phyloP scores from a whole-genome alignment of 176 grass and related monocot species.

The Carex pumila region DNA sequence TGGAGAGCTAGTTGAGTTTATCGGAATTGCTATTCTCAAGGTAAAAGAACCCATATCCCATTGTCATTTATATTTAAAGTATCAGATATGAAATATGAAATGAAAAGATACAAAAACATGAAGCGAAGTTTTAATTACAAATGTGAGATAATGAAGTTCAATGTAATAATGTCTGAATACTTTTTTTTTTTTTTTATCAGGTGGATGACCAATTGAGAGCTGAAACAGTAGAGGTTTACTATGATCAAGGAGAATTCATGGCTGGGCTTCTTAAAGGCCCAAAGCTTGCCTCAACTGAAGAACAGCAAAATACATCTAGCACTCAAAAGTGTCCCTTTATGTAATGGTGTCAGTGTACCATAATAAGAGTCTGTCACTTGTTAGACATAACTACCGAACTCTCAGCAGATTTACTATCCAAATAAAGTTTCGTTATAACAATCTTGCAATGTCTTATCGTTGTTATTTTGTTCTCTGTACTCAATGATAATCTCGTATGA shows the following conservation, averaged over 20 bases:
- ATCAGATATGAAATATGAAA: no score
- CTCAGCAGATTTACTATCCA: background rate
- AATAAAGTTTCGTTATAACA: background rate
- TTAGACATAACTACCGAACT: background rate
- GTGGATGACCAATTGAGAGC: conserved; percentile 72
- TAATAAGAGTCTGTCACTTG: background rate
- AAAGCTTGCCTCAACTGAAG: background rate
- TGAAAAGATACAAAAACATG: background rate
- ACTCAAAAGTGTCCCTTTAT: conserved; percentile 7
- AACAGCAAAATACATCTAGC: background rate
- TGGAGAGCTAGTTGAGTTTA: conserved; percentile 63
- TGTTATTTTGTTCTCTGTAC: background rate
- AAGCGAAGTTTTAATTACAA: background rate
- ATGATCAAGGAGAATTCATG: conserved; percentile 74
- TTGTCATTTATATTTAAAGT: background rate
- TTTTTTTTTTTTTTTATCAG: conserved; percentile 9
- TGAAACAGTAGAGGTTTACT: conserved; percentile 80
- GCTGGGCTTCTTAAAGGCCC: conserved; percentile 57
- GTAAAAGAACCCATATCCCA: background rate
- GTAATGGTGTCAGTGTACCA: background rate
- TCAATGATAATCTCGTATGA: background rate
- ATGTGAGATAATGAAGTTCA: background rate
- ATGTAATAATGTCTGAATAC: background rate
- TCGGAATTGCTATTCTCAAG: conserved; percentile 76
- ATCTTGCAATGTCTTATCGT: background rate